phyloP scores from a whole-genome alignment of 352 stramenopile species.

The Bremia lactucae region DNA sequence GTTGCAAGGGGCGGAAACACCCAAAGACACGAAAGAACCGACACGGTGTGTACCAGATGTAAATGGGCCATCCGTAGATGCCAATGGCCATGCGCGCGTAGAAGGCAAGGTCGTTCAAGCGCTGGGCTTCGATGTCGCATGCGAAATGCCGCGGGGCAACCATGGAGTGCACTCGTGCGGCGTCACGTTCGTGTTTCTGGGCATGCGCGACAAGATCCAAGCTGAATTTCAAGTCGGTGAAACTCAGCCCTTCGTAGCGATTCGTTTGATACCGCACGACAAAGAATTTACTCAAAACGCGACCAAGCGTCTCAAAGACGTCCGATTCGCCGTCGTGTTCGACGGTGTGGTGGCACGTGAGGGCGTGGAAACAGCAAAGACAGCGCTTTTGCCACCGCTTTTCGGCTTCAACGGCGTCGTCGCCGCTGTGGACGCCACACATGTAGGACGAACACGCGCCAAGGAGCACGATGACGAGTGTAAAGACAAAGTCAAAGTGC shows the following conservation, averaged over 20 bases:
- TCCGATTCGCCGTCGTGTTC: constrained; percentile 41
- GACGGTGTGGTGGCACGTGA: constrained; percentile 33
- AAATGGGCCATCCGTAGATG: constrained; percentile 76
- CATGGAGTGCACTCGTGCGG: too few species aligned
- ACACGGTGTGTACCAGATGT: constrained; percentile 64
- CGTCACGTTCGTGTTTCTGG: constrained; percentile 42
- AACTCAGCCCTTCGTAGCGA: constrained; percentile 52
- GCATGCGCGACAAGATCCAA: constrained; percentile 51
- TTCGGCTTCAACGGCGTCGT: constrained; percentile 40
- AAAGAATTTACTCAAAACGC: constrained; percentile 64
- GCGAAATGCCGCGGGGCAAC: constrained; percentile 26
- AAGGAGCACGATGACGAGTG: constrained; percentile 25
- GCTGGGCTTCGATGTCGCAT: constrained; percentile 26
- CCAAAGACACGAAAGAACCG: constrained; percentile 58
- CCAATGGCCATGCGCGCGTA: constrained; percentile 60
- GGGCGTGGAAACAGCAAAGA: constrained; percentile 45
- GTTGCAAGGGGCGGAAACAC: constrained; percentile 35
- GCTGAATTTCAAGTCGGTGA: constrained; percentile 64
- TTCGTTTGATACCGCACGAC: constrained; percentile 58
- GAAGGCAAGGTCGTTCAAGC: constrained; percentile 42
- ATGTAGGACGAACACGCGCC: constrained; percentile 48
- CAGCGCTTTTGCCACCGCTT: constrained; percentile 58
- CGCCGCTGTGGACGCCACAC: constrained; percentile 53
- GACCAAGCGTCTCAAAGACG: constrained; percentile 54
- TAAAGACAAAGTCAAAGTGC: constrained; percentile 63